Percentiles rank a stretch among this genome's conserved stretches.
These are phyloP conservation scores for Thraustotheca clavata DNA, from an alignment of 352 stramenopile genomes.

Conservation along the genomic window DNA sequence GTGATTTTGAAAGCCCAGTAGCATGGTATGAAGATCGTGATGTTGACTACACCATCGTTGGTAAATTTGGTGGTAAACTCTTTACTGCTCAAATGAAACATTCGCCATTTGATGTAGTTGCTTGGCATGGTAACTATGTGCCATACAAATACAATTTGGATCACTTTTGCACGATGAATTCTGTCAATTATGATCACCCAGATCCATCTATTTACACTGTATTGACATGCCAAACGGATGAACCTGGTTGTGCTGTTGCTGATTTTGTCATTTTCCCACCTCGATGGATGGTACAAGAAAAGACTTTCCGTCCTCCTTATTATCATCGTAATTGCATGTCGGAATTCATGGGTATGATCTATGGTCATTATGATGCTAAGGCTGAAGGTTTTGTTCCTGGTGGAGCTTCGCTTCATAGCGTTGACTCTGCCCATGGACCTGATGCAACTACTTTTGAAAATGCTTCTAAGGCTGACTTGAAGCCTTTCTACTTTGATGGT, in stretches of 20 bases:
- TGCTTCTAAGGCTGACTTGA: constrained; percentile 73
- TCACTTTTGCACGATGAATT: constrained; percentile 94
- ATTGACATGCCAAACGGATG: constrained; percentile 90
- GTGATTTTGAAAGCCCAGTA: constrained; percentile 91
- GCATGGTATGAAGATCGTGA: constrained; percentile 87
- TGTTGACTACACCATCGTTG: constrained; percentile 54
- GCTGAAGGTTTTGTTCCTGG: constrained; percentile 87
- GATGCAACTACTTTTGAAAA: constrained; percentile 88
- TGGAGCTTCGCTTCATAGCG: constrained; percentile 87
- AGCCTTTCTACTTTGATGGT: constrained; percentile 86
- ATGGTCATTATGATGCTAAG: constrained; percentile 95
- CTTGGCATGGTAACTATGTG: constrained; percentile 97
- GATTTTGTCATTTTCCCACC: constrained; percentile 98
- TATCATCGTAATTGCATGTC: constrained; percentile 97
- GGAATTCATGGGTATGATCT: constrained; percentile 98
- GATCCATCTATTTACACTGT: constrained; percentile 97
- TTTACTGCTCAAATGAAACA: constrained; percentile 80
- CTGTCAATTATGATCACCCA: constrained; percentile 94
- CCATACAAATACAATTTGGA: constrained; percentile 97
- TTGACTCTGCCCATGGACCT: constrained; percentile 88
- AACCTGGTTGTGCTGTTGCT: constrained; percentile 88
- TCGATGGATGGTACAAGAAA: constrained; percentile 91
- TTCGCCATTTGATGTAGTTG: constrained; percentile 95
- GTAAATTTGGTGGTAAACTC: constrained; percentile 86
- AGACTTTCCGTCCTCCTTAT: constrained; percentile 91